Percentiles rank a stretch among this genome's conserved stretches.
Conservation (phyloP, 768 basidiomycete species). For the Pleurotus eryngii region DNA sequence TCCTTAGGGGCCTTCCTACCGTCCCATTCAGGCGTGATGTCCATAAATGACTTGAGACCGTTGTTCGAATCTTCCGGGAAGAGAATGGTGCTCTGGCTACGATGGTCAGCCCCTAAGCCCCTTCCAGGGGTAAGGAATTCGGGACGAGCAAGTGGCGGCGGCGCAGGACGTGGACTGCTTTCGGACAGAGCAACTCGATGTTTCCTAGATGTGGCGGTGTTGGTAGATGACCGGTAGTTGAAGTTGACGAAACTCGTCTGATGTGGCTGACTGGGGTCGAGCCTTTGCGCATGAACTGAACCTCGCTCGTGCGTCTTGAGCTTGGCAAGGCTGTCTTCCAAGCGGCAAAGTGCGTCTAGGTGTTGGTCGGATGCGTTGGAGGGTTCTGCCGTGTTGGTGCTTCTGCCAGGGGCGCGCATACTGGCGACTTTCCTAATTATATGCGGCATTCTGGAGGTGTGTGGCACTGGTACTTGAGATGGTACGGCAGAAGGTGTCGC, state of each 20-base stretch:
- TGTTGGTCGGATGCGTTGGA: slow-evolving; percentile 11
- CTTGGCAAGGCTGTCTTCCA: slow-evolving; percentile 29
- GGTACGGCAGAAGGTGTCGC: neutral
- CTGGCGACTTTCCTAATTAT: slow-evolving; percentile 36
- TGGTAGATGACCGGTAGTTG: slow-evolving; percentile 15
- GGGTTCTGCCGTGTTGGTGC: slow-evolving; percentile 10
- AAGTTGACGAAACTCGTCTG: slow-evolving; percentile 6
- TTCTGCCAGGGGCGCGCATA: slow-evolving; percentile 24
- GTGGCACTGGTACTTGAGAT: slow-evolving; percentile 1
- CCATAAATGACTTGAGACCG: slow-evolving; percentile 7
- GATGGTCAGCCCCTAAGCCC: too few relatives aligned
- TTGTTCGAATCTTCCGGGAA: neutral
- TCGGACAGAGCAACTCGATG: slow-evolving; percentile 1
- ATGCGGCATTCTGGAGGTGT: slow-evolving; percentile 19
- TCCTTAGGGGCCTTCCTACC: neutral
- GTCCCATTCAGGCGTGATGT: slow-evolving; percentile 8
- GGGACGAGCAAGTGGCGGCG: neutral
- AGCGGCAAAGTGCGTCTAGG: slow-evolving; percentile 26
- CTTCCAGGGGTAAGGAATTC: neutral
- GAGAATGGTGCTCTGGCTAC: neutral
- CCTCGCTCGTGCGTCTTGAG: slow-evolving; percentile 27
- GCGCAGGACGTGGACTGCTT: neutral
- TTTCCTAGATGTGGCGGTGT: neutral
- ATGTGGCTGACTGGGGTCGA: slow-evolving; percentile 3
- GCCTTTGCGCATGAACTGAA: slow-evolving; percentile 18